Evolutionary conservation across 1,139 yeast genomes (phyloP).

Genomic region (Hyphopichia fennica): DNA sequence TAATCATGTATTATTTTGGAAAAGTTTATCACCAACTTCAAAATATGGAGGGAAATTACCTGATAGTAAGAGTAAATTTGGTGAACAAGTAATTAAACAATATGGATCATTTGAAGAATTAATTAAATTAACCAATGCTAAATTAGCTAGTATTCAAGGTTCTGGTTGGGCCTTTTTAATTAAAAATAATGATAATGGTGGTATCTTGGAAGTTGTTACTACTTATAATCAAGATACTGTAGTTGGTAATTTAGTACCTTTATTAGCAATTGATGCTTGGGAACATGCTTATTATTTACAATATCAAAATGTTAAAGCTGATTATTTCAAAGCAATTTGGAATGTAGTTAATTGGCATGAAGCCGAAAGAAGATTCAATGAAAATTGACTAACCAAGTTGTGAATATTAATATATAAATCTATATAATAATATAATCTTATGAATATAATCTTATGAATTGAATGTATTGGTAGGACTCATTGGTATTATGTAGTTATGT

Average conservation of each 20-base stretch:
- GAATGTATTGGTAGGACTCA: no score
- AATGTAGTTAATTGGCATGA: constrained; percentile 50
- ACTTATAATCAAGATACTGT: constrained; percentile 50
- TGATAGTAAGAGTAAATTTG: constrained; percentile 28
- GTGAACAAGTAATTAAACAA: constrained; percentile 34
- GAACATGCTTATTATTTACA: constrained; percentile 53
- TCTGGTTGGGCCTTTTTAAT: constrained; percentile 53
- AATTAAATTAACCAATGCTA: constrained; percentile 36
- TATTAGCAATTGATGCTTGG: constrained; percentile 52
- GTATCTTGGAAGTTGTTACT: constrained; percentile 39
- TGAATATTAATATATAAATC: no score
- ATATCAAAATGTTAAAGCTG: constrained; percentile 48
- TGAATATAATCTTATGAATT: no score
- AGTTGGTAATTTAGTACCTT: constrained; percentile 39
- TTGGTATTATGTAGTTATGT: no score
- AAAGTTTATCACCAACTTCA: constrained; percentile 39
- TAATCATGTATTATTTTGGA: constrained; percentile 47
- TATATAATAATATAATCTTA: no score
- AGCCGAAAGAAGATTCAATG: constrained; percentile 44
- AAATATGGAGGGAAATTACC: constrained; percentile 44
- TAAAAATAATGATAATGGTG: constrained; percentile 41
- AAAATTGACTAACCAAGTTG: no score
- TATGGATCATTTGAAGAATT: constrained; percentile 44
- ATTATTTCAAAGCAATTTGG: constrained; percentile 50
- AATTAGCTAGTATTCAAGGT: constrained; percentile 48